Evolutionary conservation across 2,329 filamentous ascomycete genomes (phyloP).

Genomic region (Calonectria henricotiae): DNA sequence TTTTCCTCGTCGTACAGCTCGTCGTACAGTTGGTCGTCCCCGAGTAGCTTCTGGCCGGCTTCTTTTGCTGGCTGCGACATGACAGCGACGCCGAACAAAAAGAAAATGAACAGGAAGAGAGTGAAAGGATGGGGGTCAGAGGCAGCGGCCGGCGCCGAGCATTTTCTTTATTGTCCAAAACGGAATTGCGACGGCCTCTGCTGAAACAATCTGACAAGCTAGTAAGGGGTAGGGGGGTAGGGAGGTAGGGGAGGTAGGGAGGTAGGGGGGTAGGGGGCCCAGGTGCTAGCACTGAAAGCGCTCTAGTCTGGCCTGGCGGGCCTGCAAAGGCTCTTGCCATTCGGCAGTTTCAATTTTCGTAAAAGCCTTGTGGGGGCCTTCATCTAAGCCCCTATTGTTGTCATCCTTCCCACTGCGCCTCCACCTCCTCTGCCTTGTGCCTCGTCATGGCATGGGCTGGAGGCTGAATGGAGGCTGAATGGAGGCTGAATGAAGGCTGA

Average conservation of each 20-base stretch:
- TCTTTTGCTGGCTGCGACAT: not conserved
- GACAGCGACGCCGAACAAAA: not conserved
- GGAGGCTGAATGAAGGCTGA: no score
- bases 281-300: slow-evolving; percentile 1
- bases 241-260: no score
- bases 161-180: not conserved
- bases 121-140: not conserved
- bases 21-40: not conserved
- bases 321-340: slow-evolving; percentile 7
- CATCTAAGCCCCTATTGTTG: slow-evolving; percentile 19
- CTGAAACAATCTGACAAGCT: no score
- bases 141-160: not conserved
- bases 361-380: slow-evolving; percentile 17
- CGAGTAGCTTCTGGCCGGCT: not conserved
- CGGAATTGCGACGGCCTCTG: no score
- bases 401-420: slow-evolving; percentile 20
- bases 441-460: not conserved
- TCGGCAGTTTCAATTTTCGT: slow-evolving; percentile 20
- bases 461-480: no score
- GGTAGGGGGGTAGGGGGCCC: not conserved
- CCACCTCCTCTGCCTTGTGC: not conserved
- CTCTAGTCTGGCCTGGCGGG: slow-evolving; percentile 5
- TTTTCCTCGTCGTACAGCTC: slow-evolving; percentile 18
- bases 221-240: not conserved
- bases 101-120: not conserved